Conservation (phyloP, 176 grass and related monocot genomes). For the Lolium rigidum region DNA sequence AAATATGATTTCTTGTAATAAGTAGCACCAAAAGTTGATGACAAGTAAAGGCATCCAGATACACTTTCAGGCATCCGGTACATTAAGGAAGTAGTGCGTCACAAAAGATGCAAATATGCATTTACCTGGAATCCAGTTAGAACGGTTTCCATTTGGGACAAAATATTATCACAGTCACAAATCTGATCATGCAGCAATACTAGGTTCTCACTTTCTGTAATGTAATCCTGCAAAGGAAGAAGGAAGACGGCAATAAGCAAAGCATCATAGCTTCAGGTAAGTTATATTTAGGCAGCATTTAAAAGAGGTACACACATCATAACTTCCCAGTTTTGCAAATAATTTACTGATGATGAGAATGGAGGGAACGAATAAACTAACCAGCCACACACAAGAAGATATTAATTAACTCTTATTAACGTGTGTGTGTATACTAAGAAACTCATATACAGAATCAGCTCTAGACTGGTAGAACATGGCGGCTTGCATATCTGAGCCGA, state of each 20-base stretch:
- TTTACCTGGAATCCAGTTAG: constrained; percentile 98
- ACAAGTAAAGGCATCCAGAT: neutral
- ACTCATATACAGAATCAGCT: neutral
- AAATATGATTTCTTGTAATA: neutral
- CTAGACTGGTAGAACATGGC: neutral
- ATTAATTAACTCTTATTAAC: neutral
- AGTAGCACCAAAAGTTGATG: constrained; percentile 18
- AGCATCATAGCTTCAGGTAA: constrained; percentile 19
- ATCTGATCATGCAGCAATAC: constrained; percentile 95
- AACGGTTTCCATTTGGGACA: constrained; percentile 95
- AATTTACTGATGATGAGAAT: constrained; percentile 10
- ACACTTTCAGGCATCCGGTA: constrained; percentile 36
- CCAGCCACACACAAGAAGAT: neutral
- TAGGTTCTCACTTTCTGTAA: constrained; percentile 94
- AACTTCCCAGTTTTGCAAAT: neutral
- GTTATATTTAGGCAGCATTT: constrained; percentile 7
- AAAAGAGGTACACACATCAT: neutral
- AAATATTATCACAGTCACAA: constrained; percentile 89
- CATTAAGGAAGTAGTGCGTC: neutral
- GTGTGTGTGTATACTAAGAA: neutral
- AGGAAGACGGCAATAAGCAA: constrained; percentile 36
- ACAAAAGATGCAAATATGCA: constrained; percentile 36
- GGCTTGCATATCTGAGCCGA: neutral
- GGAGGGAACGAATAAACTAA: constrained; percentile 5
- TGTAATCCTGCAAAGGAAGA: constrained; percentile 81